Evolutionary conservation across 1,139 yeast genomes (phyloP).

Genomic region (Candida neerlandica): DNA sequence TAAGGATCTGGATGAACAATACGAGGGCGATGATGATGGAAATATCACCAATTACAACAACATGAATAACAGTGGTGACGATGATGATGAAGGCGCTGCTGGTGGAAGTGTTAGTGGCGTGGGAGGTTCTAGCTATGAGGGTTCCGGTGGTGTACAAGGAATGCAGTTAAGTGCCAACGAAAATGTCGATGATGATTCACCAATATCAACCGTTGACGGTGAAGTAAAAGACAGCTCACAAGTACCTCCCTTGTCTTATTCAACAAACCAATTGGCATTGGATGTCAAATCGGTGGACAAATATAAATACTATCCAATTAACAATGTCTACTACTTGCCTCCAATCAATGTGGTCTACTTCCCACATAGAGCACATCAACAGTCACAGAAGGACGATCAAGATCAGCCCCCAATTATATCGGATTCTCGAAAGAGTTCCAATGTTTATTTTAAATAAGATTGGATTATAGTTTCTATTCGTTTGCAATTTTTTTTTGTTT

Average conservation of each 20-base stretch:
- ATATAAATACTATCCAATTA: slow-evolving; percentile 60
- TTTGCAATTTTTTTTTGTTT: not conserved
- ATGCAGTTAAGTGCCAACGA: slow-evolving; percentile 3
- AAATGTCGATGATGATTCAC: slow-evolving; percentile 11
- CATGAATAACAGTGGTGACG: slow-evolving; percentile 7
- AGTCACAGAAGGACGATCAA: slow-evolving; percentile 20
- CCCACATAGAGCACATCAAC: slow-evolving; percentile 60
- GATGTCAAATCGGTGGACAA: slow-evolving; percentile 23
- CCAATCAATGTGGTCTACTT: slow-evolving; percentile 63
- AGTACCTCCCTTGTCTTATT: slow-evolving; percentile 16
- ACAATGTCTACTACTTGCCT: slow-evolving; percentile 57
- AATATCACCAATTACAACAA: not conserved
- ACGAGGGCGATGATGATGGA: slow-evolving; percentile 12
- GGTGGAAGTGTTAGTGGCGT: slow-evolving; percentile 12
- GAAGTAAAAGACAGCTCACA: slow-evolving; percentile 6
- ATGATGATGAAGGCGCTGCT: slow-evolving; percentile 13
- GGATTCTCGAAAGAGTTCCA: slow-evolving; percentile 29
- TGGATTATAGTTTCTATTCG: not conserved
- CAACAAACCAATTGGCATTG: slow-evolving; percentile 17
- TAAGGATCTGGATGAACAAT: slow-evolving; percentile 13
- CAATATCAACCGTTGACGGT: slow-evolving; percentile 9
- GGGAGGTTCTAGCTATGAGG: slow-evolving; percentile 11
- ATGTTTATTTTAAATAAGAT: slow-evolving; percentile 32
- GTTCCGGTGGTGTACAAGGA: slow-evolving; percentile 7
- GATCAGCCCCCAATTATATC: slow-evolving; percentile 14